phyloP scores from a whole-genome alignment of 345 rosid species.

The Moringa oleifera region DNA sequence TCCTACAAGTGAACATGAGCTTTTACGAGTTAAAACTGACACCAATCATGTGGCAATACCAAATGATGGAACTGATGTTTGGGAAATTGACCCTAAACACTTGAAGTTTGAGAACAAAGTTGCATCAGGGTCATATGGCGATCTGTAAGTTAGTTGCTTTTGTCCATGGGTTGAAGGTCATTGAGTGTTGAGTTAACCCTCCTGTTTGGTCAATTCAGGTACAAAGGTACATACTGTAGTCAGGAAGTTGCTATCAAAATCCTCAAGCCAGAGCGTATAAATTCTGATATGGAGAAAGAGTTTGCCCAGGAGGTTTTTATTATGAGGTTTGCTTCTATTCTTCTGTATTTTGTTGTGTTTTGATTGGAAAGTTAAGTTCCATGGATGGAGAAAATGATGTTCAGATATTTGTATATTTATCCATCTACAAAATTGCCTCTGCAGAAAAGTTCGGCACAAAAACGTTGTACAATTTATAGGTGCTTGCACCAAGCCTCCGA shows the following conservation, averaged over 20 bases:
- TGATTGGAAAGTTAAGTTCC: background rate
- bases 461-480: constrained; percentile 97
- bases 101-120: constrained; percentile 73
- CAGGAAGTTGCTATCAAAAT: constrained; percentile 98
- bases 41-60: constrained; percentile 72
- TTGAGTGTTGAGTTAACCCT: constrained; percentile 3
- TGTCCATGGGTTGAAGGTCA: constrained; percentile 9
- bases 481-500: constrained; percentile 93
- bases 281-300: constrained; percentile 81
- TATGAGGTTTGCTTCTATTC: constrained; percentile 58
- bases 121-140: constrained; percentile 97
- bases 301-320: constrained; percentile 96
- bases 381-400: background rate
- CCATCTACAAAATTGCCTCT: constrained; percentile 18
- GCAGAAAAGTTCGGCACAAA: constrained; percentile 92
- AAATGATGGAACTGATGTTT: constrained; percentile 86
- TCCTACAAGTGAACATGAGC: constrained; percentile 40
- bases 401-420: background rate
- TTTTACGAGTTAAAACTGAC: constrained; percentile 24
- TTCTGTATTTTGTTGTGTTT: background rate
- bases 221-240: constrained; percentile 86
- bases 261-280: constrained; percentile 85
- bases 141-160: constrained; percentile 59
- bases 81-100: constrained; percentile 80
- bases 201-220: constrained; percentile 40